Percentiles rank a stretch among this genome's conserved stretches.
Evolutionary conservation across 495 filamentous ascomycete genomes (phyloP).

Genomic region (Penicillium parvum): DNA sequence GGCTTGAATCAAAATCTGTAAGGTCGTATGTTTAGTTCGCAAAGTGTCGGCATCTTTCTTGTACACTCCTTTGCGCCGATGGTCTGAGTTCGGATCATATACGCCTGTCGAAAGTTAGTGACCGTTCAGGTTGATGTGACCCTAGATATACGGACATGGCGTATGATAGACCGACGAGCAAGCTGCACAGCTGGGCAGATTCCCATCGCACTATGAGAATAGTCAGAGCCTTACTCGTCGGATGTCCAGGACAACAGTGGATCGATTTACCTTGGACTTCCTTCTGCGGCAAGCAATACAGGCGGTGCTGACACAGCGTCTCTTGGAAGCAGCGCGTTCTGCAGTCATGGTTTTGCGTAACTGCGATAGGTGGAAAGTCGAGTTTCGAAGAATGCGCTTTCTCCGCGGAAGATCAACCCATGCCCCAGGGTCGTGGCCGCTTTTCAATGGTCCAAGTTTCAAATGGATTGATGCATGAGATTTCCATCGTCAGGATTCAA

Average conservation of each 20-base stretch:
- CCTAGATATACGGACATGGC: conserved; percentile 36
- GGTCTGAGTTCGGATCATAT: conserved; percentile 94
- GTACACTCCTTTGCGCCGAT: conserved; percentile 93
- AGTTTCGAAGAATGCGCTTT: conserved; percentile 12
- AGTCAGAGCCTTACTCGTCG: no score
- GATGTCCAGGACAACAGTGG: neutral
- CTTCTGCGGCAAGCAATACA: conserved; percentile 88
- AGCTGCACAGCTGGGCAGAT: conserved; percentile 85
- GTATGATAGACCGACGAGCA: conserved; percentile 95
- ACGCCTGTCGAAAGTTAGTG: conserved; percentile 44
- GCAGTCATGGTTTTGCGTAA: conserved; percentile 23
- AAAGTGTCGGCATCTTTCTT: conserved; percentile 89
- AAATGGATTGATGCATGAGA: conserved; percentile 4
- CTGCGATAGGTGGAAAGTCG: conserved; percentile 11
- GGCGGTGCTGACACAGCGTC: conserved; percentile 88
- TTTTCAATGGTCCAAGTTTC: conserved; percentile 23
- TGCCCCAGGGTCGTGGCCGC: conserved; percentile 29
- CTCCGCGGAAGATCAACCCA: conserved; percentile 23
- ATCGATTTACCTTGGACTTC: conserved; percentile 67
- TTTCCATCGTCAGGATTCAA: conserved; percentile 11
- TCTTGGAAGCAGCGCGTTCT: conserved; percentile 52
- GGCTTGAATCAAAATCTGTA: conserved; percentile 88
- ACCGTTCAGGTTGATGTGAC: no score
- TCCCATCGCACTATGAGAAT: conserved; percentile 73
- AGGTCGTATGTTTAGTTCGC: conserved; percentile 79